These are phyloP conservation scores for Penicillium desertorum DNA, from an alignment of 495 filamentous ascomycete species.

Conservation along the genomic window DNA sequence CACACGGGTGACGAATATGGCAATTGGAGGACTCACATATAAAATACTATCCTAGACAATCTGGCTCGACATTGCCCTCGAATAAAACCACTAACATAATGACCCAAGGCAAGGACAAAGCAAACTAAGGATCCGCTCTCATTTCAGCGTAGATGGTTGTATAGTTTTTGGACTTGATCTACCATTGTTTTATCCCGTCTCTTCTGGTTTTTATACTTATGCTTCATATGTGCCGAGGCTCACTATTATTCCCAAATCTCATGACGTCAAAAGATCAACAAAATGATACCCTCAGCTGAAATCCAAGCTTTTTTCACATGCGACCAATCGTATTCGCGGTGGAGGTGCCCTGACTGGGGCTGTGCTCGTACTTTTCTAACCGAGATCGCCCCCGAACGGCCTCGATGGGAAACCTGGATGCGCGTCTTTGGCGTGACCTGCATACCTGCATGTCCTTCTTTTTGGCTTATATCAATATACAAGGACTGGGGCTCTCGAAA, in stretches of 20 bases:
- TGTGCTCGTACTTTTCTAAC: background rate
- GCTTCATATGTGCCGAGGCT: background rate
- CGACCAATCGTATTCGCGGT: background rate
- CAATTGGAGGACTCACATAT: background rate
- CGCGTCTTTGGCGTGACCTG: background rate
- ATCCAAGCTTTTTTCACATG: background rate
- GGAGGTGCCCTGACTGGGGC: constrained; percentile 2
- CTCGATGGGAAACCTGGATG: background rate
- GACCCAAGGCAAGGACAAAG: too few species aligned
- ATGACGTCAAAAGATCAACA: constrained; percentile 3
- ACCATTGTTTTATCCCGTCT: too few species aligned
- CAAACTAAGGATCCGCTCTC: too few species aligned
- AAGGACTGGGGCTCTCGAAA: background rate
- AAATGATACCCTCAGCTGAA: background rate
- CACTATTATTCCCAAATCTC: too few species aligned
- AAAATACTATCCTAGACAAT: too few species aligned
- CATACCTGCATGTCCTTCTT: constrained; percentile 6
- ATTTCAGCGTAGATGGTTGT: background rate
- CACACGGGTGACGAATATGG: background rate
- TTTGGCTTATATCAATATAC: background rate
- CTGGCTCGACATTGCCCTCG: too few species aligned
- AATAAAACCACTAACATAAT: too few species aligned
- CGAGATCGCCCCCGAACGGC: background rate
- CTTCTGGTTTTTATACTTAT: background rate
- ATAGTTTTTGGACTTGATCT: background rate